These are phyloP conservation scores for Penicillium subrubescens DNA, from an alignment of 495 filamentous ascomycete species.

Conservation along the genomic window DNA sequence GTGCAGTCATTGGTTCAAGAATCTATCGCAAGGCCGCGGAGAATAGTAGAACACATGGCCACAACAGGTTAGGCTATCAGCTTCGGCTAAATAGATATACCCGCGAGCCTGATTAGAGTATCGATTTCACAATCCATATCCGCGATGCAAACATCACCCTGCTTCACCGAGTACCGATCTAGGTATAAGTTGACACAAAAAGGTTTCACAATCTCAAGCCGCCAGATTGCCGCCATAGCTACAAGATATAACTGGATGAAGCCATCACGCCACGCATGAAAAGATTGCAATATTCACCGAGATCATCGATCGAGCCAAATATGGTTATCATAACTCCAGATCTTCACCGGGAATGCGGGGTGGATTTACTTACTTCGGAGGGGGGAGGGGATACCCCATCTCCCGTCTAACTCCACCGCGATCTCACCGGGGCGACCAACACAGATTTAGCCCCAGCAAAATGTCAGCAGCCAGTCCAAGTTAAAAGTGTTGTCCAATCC, in stretches of 20 bases:
- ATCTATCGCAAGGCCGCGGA: background rate
- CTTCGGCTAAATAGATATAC: background rate
- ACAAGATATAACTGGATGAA: background rate
- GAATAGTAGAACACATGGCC: background rate
- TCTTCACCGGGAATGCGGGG: slow-evolving; percentile 28
- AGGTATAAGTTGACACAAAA: background rate
- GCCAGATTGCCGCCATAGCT: background rate
- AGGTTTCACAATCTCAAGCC: background rate
- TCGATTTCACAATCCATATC: background rate
- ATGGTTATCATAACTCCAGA: slow-evolving; percentile 22
- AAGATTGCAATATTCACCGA: slow-evolving; percentile 6
- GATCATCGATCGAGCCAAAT: slow-evolving; percentile 8
- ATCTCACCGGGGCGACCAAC: slow-evolving; percentile 23
- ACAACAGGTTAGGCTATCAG: background rate
- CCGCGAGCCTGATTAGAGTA: background rate
- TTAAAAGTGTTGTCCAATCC: slow-evolving; percentile 8
- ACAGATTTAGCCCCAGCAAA: background rate
- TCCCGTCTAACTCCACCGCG: slow-evolving; percentile 8
- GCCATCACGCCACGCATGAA: background rate
- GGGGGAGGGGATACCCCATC: background rate
- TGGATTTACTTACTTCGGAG: slow-evolving; percentile 4
- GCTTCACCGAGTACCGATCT: background rate
- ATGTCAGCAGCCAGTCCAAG: background rate
- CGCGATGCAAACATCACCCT: background rate
- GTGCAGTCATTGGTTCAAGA: background rate